Evolutionary conservation across 768 basidiomycete genomes (phyloP).

Genomic region (Suillus fuscotomentosus): DNA sequence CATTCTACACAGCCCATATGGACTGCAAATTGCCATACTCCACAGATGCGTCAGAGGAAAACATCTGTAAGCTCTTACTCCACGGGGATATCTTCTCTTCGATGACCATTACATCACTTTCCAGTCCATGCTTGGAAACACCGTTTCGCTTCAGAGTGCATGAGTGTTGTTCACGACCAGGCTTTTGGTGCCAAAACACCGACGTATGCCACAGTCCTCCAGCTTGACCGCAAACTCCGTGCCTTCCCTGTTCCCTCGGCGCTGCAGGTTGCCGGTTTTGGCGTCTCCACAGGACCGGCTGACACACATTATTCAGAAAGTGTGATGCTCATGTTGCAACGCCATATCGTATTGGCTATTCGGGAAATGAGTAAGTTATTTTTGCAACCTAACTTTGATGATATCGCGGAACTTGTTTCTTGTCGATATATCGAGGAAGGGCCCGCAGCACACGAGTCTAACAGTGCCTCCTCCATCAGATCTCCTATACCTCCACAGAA

Average conservation of each 20-base stretch:
- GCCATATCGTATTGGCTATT: constrained; percentile 67
- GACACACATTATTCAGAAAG: constrained; percentile 38
- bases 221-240: constrained; percentile 63
- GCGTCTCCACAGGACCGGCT: constrained; percentile 44
- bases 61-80: constrained; percentile 47
- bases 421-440: not conserved
- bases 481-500: constrained; percentile 68
- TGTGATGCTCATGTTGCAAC: constrained; percentile 51
- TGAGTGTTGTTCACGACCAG: constrained; percentile 68
- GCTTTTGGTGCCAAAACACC: constrained; percentile 71
- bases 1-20: constrained; percentile 63
- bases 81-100: not conserved
- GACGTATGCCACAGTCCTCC: constrained; percentile 64
- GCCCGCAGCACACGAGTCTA: constrained; percentile 9
- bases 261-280: constrained; percentile 68
- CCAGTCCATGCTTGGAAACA: constrained; percentile 73
- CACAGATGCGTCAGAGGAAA: constrained; percentile 50
- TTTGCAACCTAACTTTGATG: not conserved
- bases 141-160: constrained; percentile 64
- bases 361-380: constrained; percentile 61
- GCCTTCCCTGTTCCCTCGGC: constrained; percentile 66
- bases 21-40: constrained; percentile 62
- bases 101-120: constrained; percentile 4
- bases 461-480: constrained; percentile 37
- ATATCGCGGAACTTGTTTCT: not conserved